Base-by-base conservation (phyloP, 2,329 filamentous ascomycete species). In the Sporothrix globosa region DNA sequence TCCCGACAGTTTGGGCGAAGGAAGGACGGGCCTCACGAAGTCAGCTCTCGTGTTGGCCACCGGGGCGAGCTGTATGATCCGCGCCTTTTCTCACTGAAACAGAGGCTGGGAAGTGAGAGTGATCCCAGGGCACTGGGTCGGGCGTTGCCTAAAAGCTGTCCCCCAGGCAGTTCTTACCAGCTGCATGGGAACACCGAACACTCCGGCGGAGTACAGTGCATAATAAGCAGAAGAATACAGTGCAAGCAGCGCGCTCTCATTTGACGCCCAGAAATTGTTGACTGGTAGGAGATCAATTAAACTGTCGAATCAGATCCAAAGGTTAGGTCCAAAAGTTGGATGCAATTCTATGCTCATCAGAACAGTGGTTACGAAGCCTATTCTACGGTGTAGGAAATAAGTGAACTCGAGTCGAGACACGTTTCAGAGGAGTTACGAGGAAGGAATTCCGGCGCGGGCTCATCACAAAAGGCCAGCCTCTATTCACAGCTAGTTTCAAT, bases 1-100 rank as follows among this genome's bases (percentile, higher is more conserved):
- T 65, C 61, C 61, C 41, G 61, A 65, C 61, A 65, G 61, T 10
- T 65, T 65, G 61, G 61, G 44, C 21, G 44, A 48, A 50, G 61
- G 44, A 65, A 65, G 44, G 61, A 50, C 10, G 60, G 50, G 60
- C 60, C 60, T 48, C n/a, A 17, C 24, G 30, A 21, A 44, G 44
- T 11, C 24, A 65, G 44, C 44, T 34, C 44, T 19, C 14, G 5
- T 44, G 58, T 21, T 34, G 30, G 54, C 13, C 41, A 17, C 3
- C 4, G 41, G 10, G 11, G 39, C 9, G 24, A 50, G 58, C 21
- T 21, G 58, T 11, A 63, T 39, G 13, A 63, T 46, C 44, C n/a
- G 58, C 58, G 39, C 11, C n/a, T 48, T 48, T 30, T 4, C 34
- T 41, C 17, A 39, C 14, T 39, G 24, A 27, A 17, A 44, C 2